phyloP scores from a whole-genome alignment of 1,284 basidiomycete species.

The Volvariella surrecta region DNA sequence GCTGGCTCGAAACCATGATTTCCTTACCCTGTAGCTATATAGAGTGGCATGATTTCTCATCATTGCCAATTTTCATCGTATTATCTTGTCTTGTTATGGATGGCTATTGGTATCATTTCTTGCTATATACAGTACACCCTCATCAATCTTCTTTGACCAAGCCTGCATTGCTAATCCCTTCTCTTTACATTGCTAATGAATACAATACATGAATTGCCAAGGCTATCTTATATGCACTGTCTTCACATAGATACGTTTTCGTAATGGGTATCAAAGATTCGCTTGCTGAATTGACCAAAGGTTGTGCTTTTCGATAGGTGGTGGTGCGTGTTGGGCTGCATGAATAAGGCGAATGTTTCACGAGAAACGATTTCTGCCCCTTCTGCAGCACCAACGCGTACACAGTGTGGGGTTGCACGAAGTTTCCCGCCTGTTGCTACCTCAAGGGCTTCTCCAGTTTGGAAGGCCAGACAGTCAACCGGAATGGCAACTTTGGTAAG shows the following conservation, averaged over 20 bases:
- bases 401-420: constrained; percentile 87
- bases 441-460: constrained; percentile 89
- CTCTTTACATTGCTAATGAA: too few relatives aligned
- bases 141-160: too few relatives aligned
- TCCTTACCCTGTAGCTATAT: too few relatives aligned
- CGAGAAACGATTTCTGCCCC: constrained; percentile 52
- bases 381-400: constrained; percentile 52
- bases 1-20: too few relatives aligned
- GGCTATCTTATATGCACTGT: too few relatives aligned
- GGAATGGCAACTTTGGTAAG: constrained; percentile 82
- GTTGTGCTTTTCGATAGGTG: constrained; percentile 61
- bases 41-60: too few relatives aligned
- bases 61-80: too few relatives aligned
- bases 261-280: constrained; percentile 78
- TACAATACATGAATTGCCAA: too few relatives aligned
- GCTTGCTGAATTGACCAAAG: constrained; percentile 85
- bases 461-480: constrained; percentile 75
- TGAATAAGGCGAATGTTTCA: constrained; percentile 85
- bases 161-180: too few relatives aligned
- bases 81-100: too few relatives aligned
- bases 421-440: constrained; percentile 72
- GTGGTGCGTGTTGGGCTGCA: constrained; percentile 84
- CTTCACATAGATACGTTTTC: constrained; percentile 22
- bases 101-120: too few relatives aligned
- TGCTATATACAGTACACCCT: too few relatives aligned